Base-by-base conservation (phyloP, 148 eudicot species). In the Camellia sinensis region DNA sequence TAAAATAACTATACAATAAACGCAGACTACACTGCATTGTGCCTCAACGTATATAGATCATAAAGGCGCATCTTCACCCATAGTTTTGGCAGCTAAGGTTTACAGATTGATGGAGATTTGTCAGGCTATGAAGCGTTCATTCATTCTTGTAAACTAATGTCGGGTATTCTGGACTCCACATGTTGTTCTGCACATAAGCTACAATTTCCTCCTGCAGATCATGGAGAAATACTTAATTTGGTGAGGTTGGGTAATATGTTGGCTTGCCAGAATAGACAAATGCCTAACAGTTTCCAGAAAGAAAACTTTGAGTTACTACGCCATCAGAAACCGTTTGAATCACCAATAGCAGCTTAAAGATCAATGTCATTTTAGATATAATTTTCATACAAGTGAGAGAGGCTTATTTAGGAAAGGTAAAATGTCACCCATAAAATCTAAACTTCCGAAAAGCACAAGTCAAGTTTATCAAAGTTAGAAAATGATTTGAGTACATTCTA, bases 141-240 rank as follows among this genome's bases (percentile, higher is more conserved):
- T 86, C 90, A 59, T 88, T 73, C 87, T 80, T 92, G 89, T 91
- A 95, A 46, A 95, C 92, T 85, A 93, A 79, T 12, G 92, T 93
- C 22, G 99, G 94, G 87, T 95, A 95, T 61, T 92, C 93, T 8
- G 99, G 99, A 74, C 59, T 83, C 99, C 99, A 95, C 99, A 93
- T 95, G 80, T 92, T 95, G 89, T 92, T 85, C 88, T 83, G 56
- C 62, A 95, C 90, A 66, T 76, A 92, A n/a, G 83, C 71, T 17
- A 43, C 74, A 52, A 92, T 83, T 77, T 91, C 97, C 75, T 90
- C 99, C 99, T 95, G 95, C 85, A 91, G 76, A 67, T 46, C 40
- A 82, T 40, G 54, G 53, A 71, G 7, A 63, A 10, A 48, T 15
- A 45, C n/a, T 11, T 37, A 59, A 74, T 18, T 59, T 3, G 66